Evolutionary conservation across 805 yeast species (phyloP).

Genomic region (Saccharomycopsis sp.): DNA sequence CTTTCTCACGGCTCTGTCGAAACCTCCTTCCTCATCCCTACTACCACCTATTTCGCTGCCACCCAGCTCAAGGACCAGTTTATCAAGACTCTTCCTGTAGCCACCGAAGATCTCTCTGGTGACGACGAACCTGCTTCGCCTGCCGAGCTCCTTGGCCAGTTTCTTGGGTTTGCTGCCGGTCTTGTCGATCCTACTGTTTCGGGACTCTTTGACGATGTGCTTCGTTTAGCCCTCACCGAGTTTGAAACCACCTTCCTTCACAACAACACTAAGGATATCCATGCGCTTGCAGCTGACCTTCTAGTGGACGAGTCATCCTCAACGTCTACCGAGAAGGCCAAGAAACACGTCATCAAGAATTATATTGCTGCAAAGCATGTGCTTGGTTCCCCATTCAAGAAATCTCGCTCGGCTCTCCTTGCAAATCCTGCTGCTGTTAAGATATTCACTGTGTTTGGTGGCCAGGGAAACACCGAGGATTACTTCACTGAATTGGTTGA

Average conservation of each 20-base stretch:
- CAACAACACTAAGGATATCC: conserved; percentile 65
- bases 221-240: conserved; percentile 66
- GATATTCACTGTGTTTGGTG: conserved; percentile 88
- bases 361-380: conserved; percentile 60
- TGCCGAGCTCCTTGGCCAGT: conserved; percentile 76
- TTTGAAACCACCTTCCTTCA: conserved; percentile 75
- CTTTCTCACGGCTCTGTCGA: conserved; percentile 83
- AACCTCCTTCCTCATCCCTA: conserved; percentile 82
- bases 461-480: conserved; percentile 98
- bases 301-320: conserved; percentile 48
- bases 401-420: conserved; percentile 54
- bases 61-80: conserved; percentile 88
- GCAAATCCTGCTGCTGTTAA: conserved; percentile 51
- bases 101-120: conserved; percentile 77
- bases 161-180: conserved; percentile 65
- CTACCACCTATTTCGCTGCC: conserved; percentile 68
- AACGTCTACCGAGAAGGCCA: conserved; percentile 62
- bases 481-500: conserved; percentile 95
- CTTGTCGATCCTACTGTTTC: conserved; percentile 36
- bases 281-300: conserved; percentile 73
- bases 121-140: conserved; percentile 86
- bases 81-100: conserved; percentile 64
- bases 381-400: conserved; percentile 42
- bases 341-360: conserved; percentile 63
- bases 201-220: conserved; percentile 64